Evolutionary conservation across 2,329 filamentous ascomycete genomes (phyloP).

Genomic region (Phoma sp.): DNA sequence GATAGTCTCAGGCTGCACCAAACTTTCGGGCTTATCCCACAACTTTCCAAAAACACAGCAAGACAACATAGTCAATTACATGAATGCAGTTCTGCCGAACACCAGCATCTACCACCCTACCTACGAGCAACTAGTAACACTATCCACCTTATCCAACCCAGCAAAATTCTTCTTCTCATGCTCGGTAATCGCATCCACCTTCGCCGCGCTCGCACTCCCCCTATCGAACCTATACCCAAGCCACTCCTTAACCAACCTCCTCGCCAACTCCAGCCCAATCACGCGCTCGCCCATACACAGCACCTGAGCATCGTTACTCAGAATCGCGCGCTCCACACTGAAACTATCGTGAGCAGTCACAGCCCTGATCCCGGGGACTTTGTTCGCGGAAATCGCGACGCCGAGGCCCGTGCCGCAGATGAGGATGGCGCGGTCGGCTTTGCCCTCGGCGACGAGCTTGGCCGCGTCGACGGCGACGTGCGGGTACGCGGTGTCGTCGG

Average conservation of each 20-base stretch:
- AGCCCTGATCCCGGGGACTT: slow-evolving; percentile 82
- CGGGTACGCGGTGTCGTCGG: slow-evolving; percentile 82
- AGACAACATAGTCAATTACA: too few relatives aligned
- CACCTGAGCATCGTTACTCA: slow-evolving; percentile 87
- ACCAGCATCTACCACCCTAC: not conserved
- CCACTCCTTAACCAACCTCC: slow-evolving; percentile 81
- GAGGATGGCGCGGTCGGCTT: slow-evolving; percentile 77
- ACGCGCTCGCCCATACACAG: slow-evolving; percentile 86
- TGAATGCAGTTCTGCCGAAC: too few relatives aligned
- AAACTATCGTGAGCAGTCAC: slow-evolving; percentile 90
- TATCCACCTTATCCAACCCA: slow-evolving; percentile 22
- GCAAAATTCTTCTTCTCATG: slow-evolving; percentile 51
- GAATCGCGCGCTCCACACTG: slow-evolving; percentile 77
- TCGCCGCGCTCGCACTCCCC: slow-evolving; percentile 64
- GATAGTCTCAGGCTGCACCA: too few relatives aligned
- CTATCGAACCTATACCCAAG: slow-evolving; percentile 81
- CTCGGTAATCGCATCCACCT: slow-evolving; percentile 59
- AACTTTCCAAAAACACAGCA: too few relatives aligned
- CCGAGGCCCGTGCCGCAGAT: slow-evolving; percentile 89
- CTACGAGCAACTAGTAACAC: slow-evolving; percentile 5
- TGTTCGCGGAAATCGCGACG: slow-evolving; percentile 88
- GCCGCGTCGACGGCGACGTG: slow-evolving; percentile 78
- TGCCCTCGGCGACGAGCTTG: slow-evolving; percentile 64
- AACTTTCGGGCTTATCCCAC: too few relatives aligned
- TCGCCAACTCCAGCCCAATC: slow-evolving; percentile 78